Conservation (phyloP, 2,329 filamentous ascomycete species). For the Scedosporium boydii region DNA sequence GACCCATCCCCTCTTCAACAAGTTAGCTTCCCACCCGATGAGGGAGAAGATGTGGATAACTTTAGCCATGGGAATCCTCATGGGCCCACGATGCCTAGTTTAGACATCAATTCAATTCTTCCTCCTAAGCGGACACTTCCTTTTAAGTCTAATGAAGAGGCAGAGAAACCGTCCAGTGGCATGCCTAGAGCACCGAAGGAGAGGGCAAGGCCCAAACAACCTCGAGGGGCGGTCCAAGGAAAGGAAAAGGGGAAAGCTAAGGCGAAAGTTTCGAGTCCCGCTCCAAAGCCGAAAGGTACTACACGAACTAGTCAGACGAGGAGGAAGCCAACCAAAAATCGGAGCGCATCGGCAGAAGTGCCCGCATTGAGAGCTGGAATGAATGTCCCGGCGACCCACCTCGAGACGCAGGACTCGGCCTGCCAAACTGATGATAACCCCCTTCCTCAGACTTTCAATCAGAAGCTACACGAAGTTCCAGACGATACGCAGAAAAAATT, state of each 20-base stretch:
- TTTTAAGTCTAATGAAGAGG: not conserved
- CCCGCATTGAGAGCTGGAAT: not conserved
- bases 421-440: not conserved
- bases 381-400: too few species aligned
- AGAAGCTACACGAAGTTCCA: not conserved
- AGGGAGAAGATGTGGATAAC: not conserved
- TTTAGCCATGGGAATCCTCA: not conserved
- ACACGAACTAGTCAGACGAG: not conserved
- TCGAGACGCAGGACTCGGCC: too few species aligned
- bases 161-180: not conserved
- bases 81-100: not conserved
- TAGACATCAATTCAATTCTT: not conserved
- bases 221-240: not conserved
- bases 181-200: not conserved
- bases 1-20: not conserved
- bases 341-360: not conserved
- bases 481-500: not conserved
- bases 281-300: not conserved
- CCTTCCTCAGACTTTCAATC: not conserved
- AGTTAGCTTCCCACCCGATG: not conserved
- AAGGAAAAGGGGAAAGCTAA: not conserved
- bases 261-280: not conserved
- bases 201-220: not conserved
- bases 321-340: not conserved
- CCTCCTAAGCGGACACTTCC: constrained; percentile 3